A percentile compares a stretch with the other conserved stretches of the same genome.
phyloP scores from a whole-genome alignment of 352 stramenopile genomes.

The Elongisporangium prolatum region DNA sequence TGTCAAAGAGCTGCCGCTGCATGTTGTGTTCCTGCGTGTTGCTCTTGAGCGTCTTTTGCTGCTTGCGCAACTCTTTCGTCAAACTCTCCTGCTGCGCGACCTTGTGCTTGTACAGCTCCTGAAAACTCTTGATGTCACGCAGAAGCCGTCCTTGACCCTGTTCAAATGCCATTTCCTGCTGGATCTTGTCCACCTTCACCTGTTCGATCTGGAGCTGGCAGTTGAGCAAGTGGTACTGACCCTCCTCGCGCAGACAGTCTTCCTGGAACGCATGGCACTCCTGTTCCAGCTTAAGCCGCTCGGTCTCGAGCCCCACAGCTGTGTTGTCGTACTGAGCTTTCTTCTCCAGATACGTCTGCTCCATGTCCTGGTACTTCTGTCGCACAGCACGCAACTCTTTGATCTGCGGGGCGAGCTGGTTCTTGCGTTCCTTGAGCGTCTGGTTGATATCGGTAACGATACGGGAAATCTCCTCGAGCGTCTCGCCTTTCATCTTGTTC shows the following conservation, averaged over 20 bases:
- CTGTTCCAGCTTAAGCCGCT: conserved; percentile 89
- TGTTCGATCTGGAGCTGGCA: conserved; percentile 73
- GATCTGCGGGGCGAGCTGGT: conserved; percentile 90
- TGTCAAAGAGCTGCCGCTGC: conserved; percentile 85
- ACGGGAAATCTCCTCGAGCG: conserved; percentile 91
- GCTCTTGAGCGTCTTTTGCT: conserved; percentile 86
- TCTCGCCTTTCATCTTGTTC: conserved; percentile 91
- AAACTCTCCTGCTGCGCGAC: conserved; percentile 88
- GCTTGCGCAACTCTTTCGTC: conserved; percentile 87
- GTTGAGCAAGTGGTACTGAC: conserved; percentile 80
- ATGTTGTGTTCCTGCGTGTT: conserved; percentile 66
- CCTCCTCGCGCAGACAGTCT: conserved; percentile 86
- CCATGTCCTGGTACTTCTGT: conserved; percentile 87
- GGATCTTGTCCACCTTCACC: conserved; percentile 70
- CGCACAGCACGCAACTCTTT: conserved; percentile 88
- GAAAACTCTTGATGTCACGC: conserved; percentile 84
- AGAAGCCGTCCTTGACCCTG: conserved; percentile 73
- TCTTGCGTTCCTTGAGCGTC: conserved; percentile 89
- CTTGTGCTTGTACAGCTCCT: conserved; percentile 91
- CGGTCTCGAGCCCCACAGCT: conserved; percentile 78
- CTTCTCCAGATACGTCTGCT: conserved; percentile 82
- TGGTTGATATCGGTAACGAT: conserved; percentile 91
- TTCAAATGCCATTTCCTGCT: conserved; percentile 87
- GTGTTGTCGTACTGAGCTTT: conserved; percentile 90
- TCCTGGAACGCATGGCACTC: conserved; percentile 86